phyloP scores from a whole-genome alignment of 2,329 filamentous ascomycete genomes.

The Decorospora gaudefroyi region DNA sequence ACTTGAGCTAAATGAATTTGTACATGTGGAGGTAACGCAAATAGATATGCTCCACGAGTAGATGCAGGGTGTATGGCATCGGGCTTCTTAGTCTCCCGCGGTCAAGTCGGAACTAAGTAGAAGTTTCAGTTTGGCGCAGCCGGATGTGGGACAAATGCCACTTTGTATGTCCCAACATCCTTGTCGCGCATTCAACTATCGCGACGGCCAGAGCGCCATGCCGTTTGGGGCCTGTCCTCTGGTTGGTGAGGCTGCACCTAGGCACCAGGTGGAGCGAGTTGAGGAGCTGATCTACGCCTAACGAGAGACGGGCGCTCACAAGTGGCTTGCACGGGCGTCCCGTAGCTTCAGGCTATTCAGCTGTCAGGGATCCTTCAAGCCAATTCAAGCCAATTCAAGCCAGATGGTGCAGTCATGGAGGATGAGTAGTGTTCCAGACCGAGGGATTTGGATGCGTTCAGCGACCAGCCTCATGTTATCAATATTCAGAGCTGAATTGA shows the following conservation, averaged over 20 bases:
- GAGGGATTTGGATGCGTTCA: background rate
- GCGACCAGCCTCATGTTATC: background rate
- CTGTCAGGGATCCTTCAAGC: constrained; percentile 20
- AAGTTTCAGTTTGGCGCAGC: constrained; percentile 11
- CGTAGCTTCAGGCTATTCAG: constrained; percentile 22
- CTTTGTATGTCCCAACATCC: constrained; percentile 6
- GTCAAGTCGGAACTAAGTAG: constrained; percentile 12
- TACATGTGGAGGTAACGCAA: constrained; percentile 21
- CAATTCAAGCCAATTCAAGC: too few relatives aligned
- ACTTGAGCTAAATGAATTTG: constrained; percentile 25
- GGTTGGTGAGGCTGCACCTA: constrained; percentile 34
- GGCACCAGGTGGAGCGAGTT: constrained; percentile 20
- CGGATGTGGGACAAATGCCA: constrained; percentile 26
- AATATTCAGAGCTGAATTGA: background rate
- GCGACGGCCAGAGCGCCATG: constrained; percentile 18
- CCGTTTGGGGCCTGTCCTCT: constrained; percentile 25
- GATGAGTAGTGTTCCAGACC: constrained; percentile 7
- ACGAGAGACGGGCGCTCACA: constrained; percentile 11
- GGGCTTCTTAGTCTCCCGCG: constrained; percentile 29
- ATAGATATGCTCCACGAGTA: constrained; percentile 18
- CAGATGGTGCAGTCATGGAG: constrained; percentile 13
- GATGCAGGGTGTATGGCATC: constrained; percentile 20
- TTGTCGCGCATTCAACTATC: constrained; percentile 28
- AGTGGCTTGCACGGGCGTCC: constrained; percentile 34
- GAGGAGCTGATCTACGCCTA: constrained; percentile 21